Conservation (phyloP, 2,329 filamentous ascomycete genomes). For the Penicillium aurantiogriseum region DNA sequence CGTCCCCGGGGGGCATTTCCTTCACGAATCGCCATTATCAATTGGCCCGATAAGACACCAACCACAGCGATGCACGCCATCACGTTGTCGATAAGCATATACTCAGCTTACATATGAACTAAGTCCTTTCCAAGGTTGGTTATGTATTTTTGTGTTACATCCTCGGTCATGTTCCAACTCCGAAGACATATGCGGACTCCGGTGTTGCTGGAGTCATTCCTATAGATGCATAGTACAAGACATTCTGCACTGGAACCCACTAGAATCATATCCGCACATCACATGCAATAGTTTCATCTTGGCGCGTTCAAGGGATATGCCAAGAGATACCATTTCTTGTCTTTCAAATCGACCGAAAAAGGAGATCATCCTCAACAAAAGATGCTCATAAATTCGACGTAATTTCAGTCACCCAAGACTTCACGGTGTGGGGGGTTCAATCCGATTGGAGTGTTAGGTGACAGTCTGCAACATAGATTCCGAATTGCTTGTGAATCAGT, state of each 20-base stretch:
- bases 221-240: background rate
- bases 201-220: background rate
- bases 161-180: background rate
- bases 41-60: constrained; percentile 31
- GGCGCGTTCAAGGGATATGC: constrained; percentile 11
- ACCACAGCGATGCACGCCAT: constrained; percentile 28
- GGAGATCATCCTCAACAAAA: background rate
- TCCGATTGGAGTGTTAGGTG: background rate
- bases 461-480: background rate
- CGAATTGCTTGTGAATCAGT: background rate
- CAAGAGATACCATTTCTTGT: background rate
- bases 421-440: background rate
- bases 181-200: background rate
- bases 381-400: constrained; percentile 6
- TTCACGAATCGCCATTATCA: constrained; percentile 22
- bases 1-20: background rate
- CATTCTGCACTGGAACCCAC: background rate
- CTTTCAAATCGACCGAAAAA: background rate
- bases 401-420: constrained; percentile 3
- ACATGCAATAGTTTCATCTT: constrained; percentile 7
- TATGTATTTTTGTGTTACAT: background rate
- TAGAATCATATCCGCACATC: background rate
- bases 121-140: background rate
- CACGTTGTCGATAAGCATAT: constrained; percentile 27
- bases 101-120: background rate